Evolutionary conservation across 805 yeast species (phyloP).

Genomic region (Clavispora carvajalis): DNA sequence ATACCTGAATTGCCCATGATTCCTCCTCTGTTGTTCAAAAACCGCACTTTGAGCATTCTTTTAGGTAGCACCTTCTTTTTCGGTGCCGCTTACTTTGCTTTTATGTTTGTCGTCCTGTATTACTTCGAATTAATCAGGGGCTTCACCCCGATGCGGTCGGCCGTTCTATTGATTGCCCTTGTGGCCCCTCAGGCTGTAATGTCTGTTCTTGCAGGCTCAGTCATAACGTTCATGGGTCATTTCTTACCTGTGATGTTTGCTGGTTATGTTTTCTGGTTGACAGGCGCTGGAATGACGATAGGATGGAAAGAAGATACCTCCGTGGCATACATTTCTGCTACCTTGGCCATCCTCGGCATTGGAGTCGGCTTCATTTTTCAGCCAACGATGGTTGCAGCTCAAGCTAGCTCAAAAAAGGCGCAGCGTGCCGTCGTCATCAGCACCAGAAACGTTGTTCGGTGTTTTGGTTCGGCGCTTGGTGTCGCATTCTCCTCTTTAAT

Average conservation of each 20-base stretch:
- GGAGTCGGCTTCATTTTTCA: slow-evolving; percentile 51
- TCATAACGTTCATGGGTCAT: slow-evolving; percentile 40
- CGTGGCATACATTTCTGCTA: slow-evolving; percentile 33
- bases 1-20: slow-evolving; percentile 49
- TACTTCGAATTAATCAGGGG: slow-evolving; percentile 45
- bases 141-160: slow-evolving; percentile 31
- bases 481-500: slow-evolving; percentile 43
- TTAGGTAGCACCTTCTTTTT: slow-evolving; percentile 36
- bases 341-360: slow-evolving; percentile 30
- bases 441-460: slow-evolving; percentile 50
- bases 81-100: slow-evolving; percentile 45
- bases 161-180: slow-evolving; percentile 38
- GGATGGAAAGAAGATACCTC: slow-evolving; percentile 23
- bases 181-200: slow-evolving; percentile 35
- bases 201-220: slow-evolving; percentile 41
- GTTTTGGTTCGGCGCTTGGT: slow-evolving; percentile 61
- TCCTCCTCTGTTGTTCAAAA: slow-evolving; percentile 42
- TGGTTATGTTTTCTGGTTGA: slow-evolving; percentile 40
- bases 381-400: slow-evolving; percentile 52
- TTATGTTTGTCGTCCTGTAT: slow-evolving; percentile 44
- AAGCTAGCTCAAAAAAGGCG: slow-evolving; percentile 44
- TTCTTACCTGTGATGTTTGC: slow-evolving; percentile 36
- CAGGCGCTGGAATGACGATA: slow-evolving; percentile 37
- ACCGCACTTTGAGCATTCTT: slow-evolving; percentile 27
- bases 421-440: slow-evolving; percentile 58